phyloP scores from a whole-genome alignment of 1,284 basidiomycete genomes.

The Cutaneotrichosporon cutaneum region DNA sequence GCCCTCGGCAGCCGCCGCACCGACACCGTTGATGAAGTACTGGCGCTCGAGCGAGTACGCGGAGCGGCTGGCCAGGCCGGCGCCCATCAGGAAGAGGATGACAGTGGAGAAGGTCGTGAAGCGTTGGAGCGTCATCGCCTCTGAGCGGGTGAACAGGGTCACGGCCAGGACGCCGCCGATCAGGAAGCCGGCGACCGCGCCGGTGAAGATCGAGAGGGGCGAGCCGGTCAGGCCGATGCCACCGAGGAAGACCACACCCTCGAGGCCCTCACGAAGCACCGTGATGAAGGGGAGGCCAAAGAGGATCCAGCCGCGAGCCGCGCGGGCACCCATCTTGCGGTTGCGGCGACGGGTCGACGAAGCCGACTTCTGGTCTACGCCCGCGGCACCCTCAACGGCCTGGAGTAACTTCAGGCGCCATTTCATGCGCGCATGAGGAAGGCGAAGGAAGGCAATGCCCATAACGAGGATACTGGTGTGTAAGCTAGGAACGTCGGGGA shows the following conservation, averaged over 20 bases:
- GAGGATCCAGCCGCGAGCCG: conserved; percentile 56
- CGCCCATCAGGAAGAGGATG: conserved; percentile 79
- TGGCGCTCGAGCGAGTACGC: conserved; percentile 67
- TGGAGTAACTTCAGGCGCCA: conserved; percentile 80
- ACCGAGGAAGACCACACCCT: conserved; percentile 85
- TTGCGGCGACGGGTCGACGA: conserved; percentile 1
- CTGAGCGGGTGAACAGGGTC: conserved; percentile 35
- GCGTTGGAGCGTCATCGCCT: conserved; percentile 58
- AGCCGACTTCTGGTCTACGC: conserved; percentile 11
- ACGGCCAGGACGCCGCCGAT: conserved; percentile 66
- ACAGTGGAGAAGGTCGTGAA: conserved; percentile 82
- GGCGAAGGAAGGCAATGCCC: conserved; percentile 71
- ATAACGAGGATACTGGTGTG: conserved; percentile 55
- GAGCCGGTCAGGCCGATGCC: conserved; percentile 58
- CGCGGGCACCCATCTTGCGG: conserved; percentile 21
- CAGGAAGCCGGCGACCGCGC: conserved; percentile 54
- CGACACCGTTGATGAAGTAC: conserved; percentile 65
- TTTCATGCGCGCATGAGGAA: conserved; percentile 74
- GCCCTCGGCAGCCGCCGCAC: conserved; percentile 67
- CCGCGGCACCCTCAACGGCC: conserved; percentile 61
- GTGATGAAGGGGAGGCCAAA: conserved; percentile 82
- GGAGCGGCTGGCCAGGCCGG: conserved; percentile 75
- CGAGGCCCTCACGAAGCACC: conserved; percentile 84
- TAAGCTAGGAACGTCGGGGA: not conserved
- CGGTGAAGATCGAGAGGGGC: conserved; percentile 67